Base-by-base conservation (phyloP, 2,329 filamentous ascomycete species). In the Metarhizium brunneum region DNA sequence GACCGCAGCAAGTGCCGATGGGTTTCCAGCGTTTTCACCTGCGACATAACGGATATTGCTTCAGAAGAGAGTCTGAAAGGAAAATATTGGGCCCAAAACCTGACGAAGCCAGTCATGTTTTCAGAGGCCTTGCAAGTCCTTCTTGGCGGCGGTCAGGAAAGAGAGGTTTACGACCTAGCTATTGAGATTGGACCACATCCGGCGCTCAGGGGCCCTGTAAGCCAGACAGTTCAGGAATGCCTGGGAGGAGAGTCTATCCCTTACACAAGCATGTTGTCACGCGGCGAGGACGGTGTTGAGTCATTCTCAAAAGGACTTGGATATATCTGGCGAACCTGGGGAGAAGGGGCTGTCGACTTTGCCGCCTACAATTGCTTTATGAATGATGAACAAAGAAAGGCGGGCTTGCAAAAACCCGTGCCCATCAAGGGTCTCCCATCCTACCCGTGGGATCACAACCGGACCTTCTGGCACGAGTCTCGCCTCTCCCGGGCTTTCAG, bases 191-290 rank as follows among this genome's bases (percentile, higher is more conserved):
- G 71, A 0, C 70, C 71, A 2, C 69, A 72, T 50, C 67, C 74
- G 0, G 72, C 74, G 0, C 66, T 78, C 0, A 69, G 71, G 54
- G 71, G 71, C 0, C 76, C 76, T 2, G 66, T 77, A 50, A 40
- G 35, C 13, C 38, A 40, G 13, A 40, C 10, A 40, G 13, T 40
- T 40, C 38, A 73, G 20, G 43, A 18, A 47, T 18, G 6, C 35
- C 35, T 36, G n/a, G 43, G 25, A 47, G 43, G 35, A 36, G 35
- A 36, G 35, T 36, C 35, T 36, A 36, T 36, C 35, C 38, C 10
- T 2, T 16, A 40, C 14, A 40, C 38, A 40, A 16, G 10, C 38
- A 16, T 40, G 38, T 40, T 40, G 38, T 40, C 38, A 40, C 38
- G 38, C 5, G 38, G 38, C 38, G 13, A 40, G 38, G 10, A 13